Conservation (phyloP, 2,329 filamentous ascomycete species). For the Bisporella sp. region DNA sequence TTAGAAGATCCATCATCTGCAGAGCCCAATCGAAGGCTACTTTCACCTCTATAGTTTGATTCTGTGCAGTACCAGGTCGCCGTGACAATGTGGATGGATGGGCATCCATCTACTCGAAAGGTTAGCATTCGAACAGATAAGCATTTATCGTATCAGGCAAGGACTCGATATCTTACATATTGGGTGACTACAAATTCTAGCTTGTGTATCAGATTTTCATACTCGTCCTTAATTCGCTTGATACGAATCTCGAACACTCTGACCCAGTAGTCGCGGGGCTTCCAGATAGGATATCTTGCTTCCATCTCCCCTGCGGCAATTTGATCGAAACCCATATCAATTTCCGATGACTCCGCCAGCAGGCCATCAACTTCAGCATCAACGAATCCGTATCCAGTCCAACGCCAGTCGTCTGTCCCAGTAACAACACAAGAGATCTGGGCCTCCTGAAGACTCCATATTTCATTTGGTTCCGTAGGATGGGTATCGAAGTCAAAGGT, state of each 20-base stretch:
- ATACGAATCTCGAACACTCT: neutral
- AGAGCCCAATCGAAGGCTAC: slow-evolving; percentile 3
- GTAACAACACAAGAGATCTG: slow-evolving; percentile 6
- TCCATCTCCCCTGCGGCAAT: slow-evolving; percentile 2
- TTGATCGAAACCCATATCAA: neutral
- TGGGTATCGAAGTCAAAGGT: no score
- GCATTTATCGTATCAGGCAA: neutral
- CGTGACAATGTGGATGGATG: neutral
- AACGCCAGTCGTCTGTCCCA: slow-evolving; percentile 3
- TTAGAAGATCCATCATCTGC: neutral
- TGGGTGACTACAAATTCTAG: neutral
- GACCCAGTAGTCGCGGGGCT: slow-evolving; percentile 4
- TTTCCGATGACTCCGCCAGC: neutral
- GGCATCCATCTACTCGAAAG: neutral
- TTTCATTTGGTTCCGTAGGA: neutral
- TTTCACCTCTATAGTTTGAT: slow-evolving; percentile 2
- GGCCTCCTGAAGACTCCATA: slow-evolving; percentile 1
- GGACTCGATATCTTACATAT: neutral
- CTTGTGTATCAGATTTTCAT: neutral
- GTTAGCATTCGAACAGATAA: neutral
- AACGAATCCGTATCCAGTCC: slow-evolving; percentile 5
- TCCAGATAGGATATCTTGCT: neutral
- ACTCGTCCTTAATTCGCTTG: neutral
- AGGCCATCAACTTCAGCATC: slow-evolving; percentile 3
- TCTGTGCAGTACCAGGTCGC: neutral